Conservation (phyloP, 331 rosid genomes). For the Phaseolus coccineus region DNA sequence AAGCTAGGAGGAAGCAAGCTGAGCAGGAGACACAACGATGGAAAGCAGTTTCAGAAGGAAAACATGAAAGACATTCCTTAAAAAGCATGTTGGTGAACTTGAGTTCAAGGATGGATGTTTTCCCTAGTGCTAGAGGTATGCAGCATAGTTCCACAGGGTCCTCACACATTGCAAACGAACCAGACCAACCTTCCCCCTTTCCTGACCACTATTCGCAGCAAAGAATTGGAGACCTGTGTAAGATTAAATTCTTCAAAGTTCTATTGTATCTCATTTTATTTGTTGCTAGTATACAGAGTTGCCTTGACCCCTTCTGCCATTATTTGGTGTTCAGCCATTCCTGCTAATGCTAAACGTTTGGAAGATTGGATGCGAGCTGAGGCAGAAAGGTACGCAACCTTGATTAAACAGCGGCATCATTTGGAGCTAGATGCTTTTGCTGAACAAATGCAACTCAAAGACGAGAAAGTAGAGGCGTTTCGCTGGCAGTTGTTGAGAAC, state of each 20-base stretch:
- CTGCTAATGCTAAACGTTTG: conserved; percentile 73
- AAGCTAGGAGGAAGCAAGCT: conserved; percentile 92
- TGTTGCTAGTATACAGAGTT: conserved; percentile 7
- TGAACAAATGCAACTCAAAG: conserved; percentile 85
- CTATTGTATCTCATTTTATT: conserved; percentile 2
- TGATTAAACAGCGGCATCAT: conserved; percentile 83
- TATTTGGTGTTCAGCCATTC: conserved; percentile 52
- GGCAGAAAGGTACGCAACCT: conserved; percentile 77
- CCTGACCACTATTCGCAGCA: conserved; percentile 56
- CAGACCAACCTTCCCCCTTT: conserved; percentile 51
- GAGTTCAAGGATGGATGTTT: conserved; percentile 65
- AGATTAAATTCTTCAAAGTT: conserved; percentile 46
- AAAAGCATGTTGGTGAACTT: conserved; percentile 75
- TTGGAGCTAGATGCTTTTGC: conserved; percentile 92
- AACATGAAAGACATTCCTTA: conserved; percentile 77
- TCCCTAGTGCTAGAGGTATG: conserved; percentile 54
- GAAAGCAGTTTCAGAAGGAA: conserved; percentile 84
- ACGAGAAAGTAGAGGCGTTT: conserved; percentile 81
- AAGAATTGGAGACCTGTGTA: conserved; percentile 66
- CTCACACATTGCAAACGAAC: conserved; percentile 56
- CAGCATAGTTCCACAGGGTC: conserved; percentile 61
- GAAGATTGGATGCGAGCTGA: conserved; percentile 84
- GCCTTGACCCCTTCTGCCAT: conserved; percentile 25
- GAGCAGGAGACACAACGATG: conserved; percentile 82
- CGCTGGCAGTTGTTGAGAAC: conserved; percentile 84